phyloP scores from a whole-genome alignment of 1,284 basidiomycete species.

The Microbotryum lychnidis-dioicae region DNA sequence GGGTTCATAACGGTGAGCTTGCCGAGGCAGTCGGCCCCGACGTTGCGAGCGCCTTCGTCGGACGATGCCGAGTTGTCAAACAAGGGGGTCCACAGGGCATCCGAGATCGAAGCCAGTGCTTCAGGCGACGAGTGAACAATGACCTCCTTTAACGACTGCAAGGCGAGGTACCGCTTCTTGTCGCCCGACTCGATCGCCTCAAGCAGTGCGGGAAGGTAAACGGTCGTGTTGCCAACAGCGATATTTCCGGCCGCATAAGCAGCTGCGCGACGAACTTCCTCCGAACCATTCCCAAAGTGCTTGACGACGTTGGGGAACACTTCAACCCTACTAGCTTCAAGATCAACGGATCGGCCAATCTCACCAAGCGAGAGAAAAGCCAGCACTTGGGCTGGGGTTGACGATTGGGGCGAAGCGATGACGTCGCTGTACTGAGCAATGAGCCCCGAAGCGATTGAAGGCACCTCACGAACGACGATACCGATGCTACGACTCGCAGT shows the following conservation, averaged over 20 bases:
- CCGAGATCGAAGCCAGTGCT: conserved; percentile 74
- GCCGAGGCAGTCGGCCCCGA: conserved; percentile 92
- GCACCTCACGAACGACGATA: conserved; percentile 62
- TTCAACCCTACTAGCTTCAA: neutral
- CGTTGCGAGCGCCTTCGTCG: conserved; percentile 85
- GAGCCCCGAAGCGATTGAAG: conserved; percentile 62
- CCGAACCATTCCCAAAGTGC: conserved; percentile 64
- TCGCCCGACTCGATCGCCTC: conserved; percentile 63
- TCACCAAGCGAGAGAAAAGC: conserved; percentile 81
- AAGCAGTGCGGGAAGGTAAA: conserved; percentile 77
- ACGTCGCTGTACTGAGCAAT: conserved; percentile 60
- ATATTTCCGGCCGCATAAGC: conserved; percentile 93
- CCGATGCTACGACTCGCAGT: conserved; percentile 80
- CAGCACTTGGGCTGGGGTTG: conserved; percentile 60
- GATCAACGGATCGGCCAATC: conserved; percentile 51
- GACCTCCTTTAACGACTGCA: conserved; percentile 92
- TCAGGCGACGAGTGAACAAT: conserved; percentile 79
- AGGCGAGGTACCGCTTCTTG: conserved; percentile 69
- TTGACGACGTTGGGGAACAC: conserved; percentile 60
- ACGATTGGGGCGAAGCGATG: conserved; percentile 58
- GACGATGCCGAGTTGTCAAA: conserved; percentile 61
- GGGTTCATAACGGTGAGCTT: conserved; percentile 88
- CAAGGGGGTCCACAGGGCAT: conserved; percentile 79
- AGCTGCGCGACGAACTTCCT: conserved; percentile 76
- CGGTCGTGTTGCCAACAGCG: conserved; percentile 76